Evolutionary conservation across 108 stramenopile genomes (phyloP).

Genomic region (Mayamaea pseudoterrestris): DNA sequence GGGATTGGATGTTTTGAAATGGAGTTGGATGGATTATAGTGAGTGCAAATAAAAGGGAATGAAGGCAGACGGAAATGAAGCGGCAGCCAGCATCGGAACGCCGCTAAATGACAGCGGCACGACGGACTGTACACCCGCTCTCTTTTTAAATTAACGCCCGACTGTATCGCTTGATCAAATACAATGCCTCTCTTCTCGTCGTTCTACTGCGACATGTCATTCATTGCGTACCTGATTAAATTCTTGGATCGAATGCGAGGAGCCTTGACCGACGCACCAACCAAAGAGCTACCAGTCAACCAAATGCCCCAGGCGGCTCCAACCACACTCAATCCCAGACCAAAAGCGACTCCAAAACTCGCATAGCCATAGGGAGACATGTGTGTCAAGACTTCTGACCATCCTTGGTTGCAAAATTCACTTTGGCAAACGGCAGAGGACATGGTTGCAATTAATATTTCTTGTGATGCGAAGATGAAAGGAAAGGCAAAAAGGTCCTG

Average conservation of each 20-base stretch:
- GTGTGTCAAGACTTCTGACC: conserved; percentile 95
- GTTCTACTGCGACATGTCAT: too few relatives aligned
- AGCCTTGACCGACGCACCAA: conserved; percentile 98
- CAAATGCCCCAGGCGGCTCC: conserved; percentile 99
- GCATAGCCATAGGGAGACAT: conserved; percentile 97
- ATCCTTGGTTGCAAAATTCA: conserved; percentile 79
- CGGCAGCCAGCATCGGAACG: too few relatives aligned
- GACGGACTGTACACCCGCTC: too few relatives aligned
- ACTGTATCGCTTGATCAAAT: too few relatives aligned
- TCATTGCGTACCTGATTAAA: conserved; percentile 95
- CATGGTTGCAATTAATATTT: too few relatives aligned
- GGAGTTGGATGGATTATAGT: conserved; percentile 3
- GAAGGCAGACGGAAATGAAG: conserved; percentile 1
- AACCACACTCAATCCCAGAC: conserved; percentile 89
- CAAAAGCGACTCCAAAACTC: conserved; percentile 94
- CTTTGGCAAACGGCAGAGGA: conserved; percentile 29
- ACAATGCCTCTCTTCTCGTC: too few relatives aligned
- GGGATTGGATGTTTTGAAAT: not conserved
- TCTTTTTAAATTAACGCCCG: too few relatives aligned
- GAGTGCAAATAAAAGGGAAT: not conserved
- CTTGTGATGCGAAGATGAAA: too few relatives aligned
- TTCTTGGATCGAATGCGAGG: conserved; percentile 97
- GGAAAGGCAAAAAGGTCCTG: too few relatives aligned
- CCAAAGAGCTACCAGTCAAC: conserved; percentile 90
- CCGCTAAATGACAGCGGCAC: too few relatives aligned